Conservation (phyloP, 2,329 filamentous ascomycete species). For the Aspergillus ibericus region DNA sequence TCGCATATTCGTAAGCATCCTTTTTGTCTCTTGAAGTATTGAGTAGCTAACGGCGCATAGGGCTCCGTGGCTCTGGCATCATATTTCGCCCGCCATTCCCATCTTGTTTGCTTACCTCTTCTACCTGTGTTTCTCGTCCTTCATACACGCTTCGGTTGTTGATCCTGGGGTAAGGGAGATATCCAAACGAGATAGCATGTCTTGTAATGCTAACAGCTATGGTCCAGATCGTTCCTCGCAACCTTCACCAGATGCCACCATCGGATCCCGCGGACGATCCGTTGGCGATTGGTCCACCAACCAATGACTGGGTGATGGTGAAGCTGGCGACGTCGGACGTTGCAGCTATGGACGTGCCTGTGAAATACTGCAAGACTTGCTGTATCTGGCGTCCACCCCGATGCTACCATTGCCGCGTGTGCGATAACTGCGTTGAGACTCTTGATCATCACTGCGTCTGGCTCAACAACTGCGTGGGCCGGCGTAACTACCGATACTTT, state of each 20-base stretch:
- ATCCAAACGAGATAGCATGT: too few relatives aligned
- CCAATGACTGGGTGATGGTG: slow-evolving; percentile 91
- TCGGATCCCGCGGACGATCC: slow-evolving; percentile 75
- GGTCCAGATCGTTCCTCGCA: slow-evolving; percentile 82
- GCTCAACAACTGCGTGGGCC: slow-evolving; percentile 97
- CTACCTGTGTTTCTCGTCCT: slow-evolving; percentile 87
- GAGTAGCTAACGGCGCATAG: slow-evolving; percentile 33
- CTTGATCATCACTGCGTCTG: slow-evolving; percentile 98
- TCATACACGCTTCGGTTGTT: slow-evolving; percentile 85
- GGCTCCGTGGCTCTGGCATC: slow-evolving; percentile 79
- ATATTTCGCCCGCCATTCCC: slow-evolving; percentile 85
- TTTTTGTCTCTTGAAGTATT: background rate
- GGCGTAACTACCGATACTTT: slow-evolving; percentile 97
- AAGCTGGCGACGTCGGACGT: slow-evolving; percentile 72
- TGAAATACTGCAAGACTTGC: slow-evolving; percentile 97
- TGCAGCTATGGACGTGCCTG: slow-evolving; percentile 94
- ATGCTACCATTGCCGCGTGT: slow-evolving; percentile 92
- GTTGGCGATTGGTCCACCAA: slow-evolving; percentile 75
- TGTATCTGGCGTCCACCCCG: slow-evolving; percentile 96
- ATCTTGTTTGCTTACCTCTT: slow-evolving; percentile 90
- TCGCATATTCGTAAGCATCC: slow-evolving; percentile 64
- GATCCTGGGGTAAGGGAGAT: slow-evolving; percentile 78
- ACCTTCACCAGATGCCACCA: slow-evolving; percentile 85
- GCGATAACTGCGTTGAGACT: slow-evolving; percentile 95
- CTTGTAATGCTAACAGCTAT: slow-evolving; percentile 11